These are phyloP conservation scores for Fusarium transvaalense DNA, from an alignment of 2,329 filamentous ascomycete species.

Conservation along the genomic window DNA sequence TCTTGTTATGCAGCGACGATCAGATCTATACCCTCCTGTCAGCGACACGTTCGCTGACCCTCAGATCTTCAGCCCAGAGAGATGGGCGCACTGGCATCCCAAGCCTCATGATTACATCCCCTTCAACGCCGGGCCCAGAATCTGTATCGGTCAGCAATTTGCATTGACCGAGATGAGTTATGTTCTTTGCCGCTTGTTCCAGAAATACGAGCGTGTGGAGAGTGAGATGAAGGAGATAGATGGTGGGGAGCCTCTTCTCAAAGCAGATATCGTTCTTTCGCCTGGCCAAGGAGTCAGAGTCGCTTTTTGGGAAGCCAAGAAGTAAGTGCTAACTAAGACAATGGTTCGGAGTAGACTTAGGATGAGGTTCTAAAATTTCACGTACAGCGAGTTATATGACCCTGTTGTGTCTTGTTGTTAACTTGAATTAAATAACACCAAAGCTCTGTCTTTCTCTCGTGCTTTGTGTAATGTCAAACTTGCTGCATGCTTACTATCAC, in stretches of 20 bases:
- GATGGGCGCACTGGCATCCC: slow-evolving; percentile 74
- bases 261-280: slow-evolving; percentile 70
- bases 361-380: not conserved
- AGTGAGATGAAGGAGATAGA: slow-evolving; percentile 68
- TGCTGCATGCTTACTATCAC: not conserved
- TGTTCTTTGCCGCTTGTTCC: slow-evolving; percentile 77
- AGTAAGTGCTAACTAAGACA: slow-evolving; percentile 32
- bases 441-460: not conserved
- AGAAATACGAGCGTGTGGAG: slow-evolving; percentile 75
- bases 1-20: slow-evolving; percentile 78
- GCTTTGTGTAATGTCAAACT: not conserved
- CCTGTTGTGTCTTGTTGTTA: not conserved
- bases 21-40: slow-evolving; percentile 69
- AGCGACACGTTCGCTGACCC: slow-evolving; percentile 61
- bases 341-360: not conserved
- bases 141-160: slow-evolving; percentile 85
- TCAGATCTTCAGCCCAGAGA: slow-evolving; percentile 71
- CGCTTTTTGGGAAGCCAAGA: slow-evolving; percentile 64
- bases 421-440: not conserved
- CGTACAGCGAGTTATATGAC: not conserved
- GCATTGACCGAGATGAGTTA: slow-evolving; percentile 83
- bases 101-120: slow-evolving; percentile 79
- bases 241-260: slow-evolving; percentile 65
- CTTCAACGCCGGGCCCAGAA: slow-evolving; percentile 80
- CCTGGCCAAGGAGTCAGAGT: slow-evolving; percentile 70